Conservation (phyloP, 345 rosid species). For the Laguncularia racemosa region DNA sequence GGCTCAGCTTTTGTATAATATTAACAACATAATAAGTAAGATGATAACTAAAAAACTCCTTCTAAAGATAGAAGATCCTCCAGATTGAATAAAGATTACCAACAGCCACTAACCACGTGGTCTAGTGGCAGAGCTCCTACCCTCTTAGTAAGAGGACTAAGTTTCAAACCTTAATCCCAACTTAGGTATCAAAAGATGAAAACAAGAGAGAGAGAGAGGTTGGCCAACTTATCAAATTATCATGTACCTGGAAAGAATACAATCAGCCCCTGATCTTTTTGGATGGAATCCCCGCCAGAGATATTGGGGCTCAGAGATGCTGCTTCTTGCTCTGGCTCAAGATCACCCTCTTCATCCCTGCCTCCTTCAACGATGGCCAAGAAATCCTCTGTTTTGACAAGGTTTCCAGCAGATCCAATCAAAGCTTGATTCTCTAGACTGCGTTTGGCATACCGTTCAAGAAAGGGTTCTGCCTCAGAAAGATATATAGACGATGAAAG, state of each 20-base stretch:
- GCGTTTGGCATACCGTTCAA: conserved; percentile 71
- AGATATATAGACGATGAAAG: conserved; percentile 69
- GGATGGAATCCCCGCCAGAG: conserved; percentile 41
- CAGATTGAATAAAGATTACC: too few relatives aligned
- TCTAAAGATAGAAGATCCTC: too few relatives aligned
- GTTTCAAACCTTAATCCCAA: too few relatives aligned
- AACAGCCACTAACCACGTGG: too few relatives aligned
- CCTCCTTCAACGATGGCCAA: conserved; percentile 75
- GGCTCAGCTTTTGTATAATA: too few relatives aligned
- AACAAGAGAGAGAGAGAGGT: too few relatives aligned
- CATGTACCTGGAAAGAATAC: conserved; percentile 86
- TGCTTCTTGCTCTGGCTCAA: conserved; percentile 39
- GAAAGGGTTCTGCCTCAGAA: conserved; percentile 92
- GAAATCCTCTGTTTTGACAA: conserved; percentile 67
- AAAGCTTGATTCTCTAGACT: conserved; percentile 65
- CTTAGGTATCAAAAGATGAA: too few relatives aligned
- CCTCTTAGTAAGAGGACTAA: too few relatives aligned
- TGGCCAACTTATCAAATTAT: too few relatives aligned
- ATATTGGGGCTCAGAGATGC: conserved; percentile 40
- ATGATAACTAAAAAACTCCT: too few relatives aligned
- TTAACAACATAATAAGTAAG: too few relatives aligned
- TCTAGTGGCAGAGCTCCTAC: too few relatives aligned
- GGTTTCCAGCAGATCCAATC: conserved; percentile 86
- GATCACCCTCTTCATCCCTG: conserved; percentile 91
- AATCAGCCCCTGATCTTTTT: conserved; percentile 68